A percentile compares a stretch with the other conserved stretches of the same genome.
These are phyloP conservation scores for Chrysoporthe deuterocubensis DNA, from an alignment of 2,329 filamentous ascomycete species.

Conservation along the genomic window DNA sequence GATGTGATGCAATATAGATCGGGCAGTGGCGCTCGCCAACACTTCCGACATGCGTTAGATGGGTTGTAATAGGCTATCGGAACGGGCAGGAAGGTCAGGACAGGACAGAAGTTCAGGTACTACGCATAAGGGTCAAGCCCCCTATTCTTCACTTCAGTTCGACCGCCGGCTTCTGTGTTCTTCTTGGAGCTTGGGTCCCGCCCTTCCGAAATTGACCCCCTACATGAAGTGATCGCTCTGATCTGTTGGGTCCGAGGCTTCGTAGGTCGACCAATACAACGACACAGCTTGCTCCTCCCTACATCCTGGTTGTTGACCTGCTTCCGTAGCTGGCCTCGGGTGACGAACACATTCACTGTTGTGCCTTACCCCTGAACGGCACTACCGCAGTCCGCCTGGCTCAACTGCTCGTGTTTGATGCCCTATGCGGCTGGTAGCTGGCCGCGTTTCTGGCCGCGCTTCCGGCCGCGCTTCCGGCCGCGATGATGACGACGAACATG, in stretches of 20 bases:
- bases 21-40: conserved; percentile 21
- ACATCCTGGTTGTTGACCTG: conserved; percentile 6
- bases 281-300: conserved; percentile 7
- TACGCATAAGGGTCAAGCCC: neutral
- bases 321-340: neutral
- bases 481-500: neutral
- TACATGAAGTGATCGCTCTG: neutral
- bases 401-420: conserved; percentile 1
- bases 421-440: neutral
- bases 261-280: conserved; percentile 3
- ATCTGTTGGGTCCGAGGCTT: neutral
- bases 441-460: neutral
- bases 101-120: conserved; percentile 15
- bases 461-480: neutral
- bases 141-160: neutral
- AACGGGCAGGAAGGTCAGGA: conserved; percentile 18
- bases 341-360: neutral
- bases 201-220: neutral
- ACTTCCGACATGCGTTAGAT: conserved; percentile 22
- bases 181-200: neutral
- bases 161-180: conserved; percentile 2
- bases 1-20: conserved; percentile 10
- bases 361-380: neutral
- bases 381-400: neutral
- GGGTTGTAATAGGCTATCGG: conserved; percentile 17